Evolutionary conservation across 305 asterid species (phyloP).

Genomic region (Fraxinus paxiana): DNA sequence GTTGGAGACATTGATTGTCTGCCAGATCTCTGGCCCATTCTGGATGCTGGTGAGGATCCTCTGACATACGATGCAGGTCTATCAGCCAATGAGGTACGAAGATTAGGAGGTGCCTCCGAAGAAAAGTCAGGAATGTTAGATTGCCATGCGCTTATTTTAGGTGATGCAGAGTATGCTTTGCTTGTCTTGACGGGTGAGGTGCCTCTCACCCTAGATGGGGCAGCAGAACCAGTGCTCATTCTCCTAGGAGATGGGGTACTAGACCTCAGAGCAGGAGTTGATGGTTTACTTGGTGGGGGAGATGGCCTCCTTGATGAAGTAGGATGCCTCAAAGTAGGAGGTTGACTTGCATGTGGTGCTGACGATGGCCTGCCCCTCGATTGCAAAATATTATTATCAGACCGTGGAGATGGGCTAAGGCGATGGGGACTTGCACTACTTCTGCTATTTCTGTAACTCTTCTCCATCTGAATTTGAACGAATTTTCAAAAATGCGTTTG

Average conservation of each 20-base stretch:
- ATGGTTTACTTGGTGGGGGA: conserved; percentile 68
- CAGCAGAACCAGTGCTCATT: conserved; percentile 65
- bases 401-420: conserved; percentile 76
- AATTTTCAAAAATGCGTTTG: conserved; percentile 13
- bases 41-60: conserved; percentile 97
- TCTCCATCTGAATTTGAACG: conserved; percentile 67
- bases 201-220: conserved; percentile 62
- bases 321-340: conserved; percentile 48
- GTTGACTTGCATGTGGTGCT: conserved; percentile 70
- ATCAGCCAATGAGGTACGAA: conserved; percentile 92
- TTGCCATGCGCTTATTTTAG: conserved; percentile 64
- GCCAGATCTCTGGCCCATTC: conserved; percentile 66
- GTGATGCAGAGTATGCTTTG: conserved; percentile 72
- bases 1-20: conserved; percentile 94
- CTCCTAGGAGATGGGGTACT: conserved; percentile 71
- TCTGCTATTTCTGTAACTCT: conserved; percentile 59
- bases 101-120: conserved; percentile 89
- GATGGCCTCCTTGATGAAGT: conserved; percentile 65
- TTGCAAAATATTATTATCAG: conserved; percentile 50
- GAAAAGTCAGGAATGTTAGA: conserved; percentile 75
- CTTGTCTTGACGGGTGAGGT: conserved; percentile 72
- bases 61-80: conserved; percentile 91
- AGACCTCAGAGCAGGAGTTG: conserved; percentile 56
- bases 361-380: conserved; percentile 69
- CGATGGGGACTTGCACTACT: conserved; percentile 93